Evolutionary conservation across 257 asterid species (phyloP).

Genomic region (Hygrophila difformis): DNA sequence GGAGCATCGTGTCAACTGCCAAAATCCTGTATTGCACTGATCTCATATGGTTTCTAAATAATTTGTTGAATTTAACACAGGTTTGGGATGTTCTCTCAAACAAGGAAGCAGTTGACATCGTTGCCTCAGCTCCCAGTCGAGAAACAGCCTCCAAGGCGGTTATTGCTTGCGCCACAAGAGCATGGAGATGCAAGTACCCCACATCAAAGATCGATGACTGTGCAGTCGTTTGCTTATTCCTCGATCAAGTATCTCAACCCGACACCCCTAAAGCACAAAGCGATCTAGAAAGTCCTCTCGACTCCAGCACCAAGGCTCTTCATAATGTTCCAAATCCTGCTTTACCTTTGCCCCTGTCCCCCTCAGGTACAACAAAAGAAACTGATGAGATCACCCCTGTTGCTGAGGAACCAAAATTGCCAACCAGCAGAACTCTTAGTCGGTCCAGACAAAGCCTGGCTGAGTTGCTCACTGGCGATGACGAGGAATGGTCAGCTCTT

Average conservation of each 20-base stretch:
- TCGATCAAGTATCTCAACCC: slow-evolving; percentile 22
- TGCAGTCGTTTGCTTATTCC: slow-evolving; percentile 83
- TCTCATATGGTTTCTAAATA: not conserved
- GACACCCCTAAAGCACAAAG: slow-evolving; percentile 20
- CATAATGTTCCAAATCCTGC: slow-evolving; percentile 17
- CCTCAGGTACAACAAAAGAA: slow-evolving; percentile 16
- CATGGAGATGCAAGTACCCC: slow-evolving; percentile 97
- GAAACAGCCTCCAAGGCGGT: slow-evolving; percentile 82
- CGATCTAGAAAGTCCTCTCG: slow-evolving; percentile 24
- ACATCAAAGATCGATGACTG: slow-evolving; percentile 77
- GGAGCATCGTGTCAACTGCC: too few species aligned
- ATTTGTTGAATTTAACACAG: slow-evolving; percentile 25
- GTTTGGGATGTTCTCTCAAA: slow-evolving; percentile 98
- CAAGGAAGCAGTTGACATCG: slow-evolving; percentile 83
- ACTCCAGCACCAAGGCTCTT: slow-evolving; percentile 14
- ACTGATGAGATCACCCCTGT: slow-evolving; percentile 66
- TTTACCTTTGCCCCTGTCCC: slow-evolving; percentile 14
- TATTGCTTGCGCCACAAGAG: slow-evolving; percentile 83
- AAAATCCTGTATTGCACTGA: not conserved
- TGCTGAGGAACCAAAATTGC: slow-evolving; percentile 25
- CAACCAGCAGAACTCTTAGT: slow-evolving; percentile 24
- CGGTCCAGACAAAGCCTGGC: slow-evolving; percentile 91
- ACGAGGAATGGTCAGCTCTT: slow-evolving; percentile 96
- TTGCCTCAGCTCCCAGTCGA: slow-evolving; percentile 76
- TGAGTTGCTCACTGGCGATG: slow-evolving; percentile 71